These are phyloP conservation scores for Trichoderma brevicompactum DNA, from an alignment of 2,329 filamentous ascomycete genomes.

Conservation along the genomic window DNA sequence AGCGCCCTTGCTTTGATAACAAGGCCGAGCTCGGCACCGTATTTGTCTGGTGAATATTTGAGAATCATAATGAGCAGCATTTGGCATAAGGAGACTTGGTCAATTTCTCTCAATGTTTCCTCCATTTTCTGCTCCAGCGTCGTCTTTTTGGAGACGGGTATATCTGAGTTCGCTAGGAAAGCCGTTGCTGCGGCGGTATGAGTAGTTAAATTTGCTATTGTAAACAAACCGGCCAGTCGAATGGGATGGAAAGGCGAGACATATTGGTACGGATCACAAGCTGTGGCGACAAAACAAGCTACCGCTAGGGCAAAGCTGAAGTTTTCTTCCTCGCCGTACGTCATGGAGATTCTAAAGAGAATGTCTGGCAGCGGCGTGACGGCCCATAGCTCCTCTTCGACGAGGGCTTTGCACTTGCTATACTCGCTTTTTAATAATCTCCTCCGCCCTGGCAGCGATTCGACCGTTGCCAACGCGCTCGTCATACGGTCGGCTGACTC, in stretches of 20 bases:
- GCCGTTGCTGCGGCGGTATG: constrained; percentile 51
- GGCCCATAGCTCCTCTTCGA: constrained; percentile 49
- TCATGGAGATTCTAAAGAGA: constrained; percentile 51
- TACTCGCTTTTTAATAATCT: constrained; percentile 34
- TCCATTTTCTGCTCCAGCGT: constrained; percentile 36
- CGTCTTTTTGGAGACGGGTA: constrained; percentile 35
- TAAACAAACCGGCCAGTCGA: constrained; percentile 56
- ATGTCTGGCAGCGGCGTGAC: constrained; percentile 54
- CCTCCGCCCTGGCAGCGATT: constrained; percentile 38
- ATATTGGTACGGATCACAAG: constrained; percentile 55
- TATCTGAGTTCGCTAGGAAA: constrained; percentile 36
- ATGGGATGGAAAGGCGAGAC: constrained; percentile 55
- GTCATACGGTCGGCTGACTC: constrained; percentile 39
- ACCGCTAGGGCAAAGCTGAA: constrained; percentile 51
- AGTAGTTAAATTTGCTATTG: constrained; percentile 57
- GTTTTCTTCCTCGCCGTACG: constrained; percentile 49
- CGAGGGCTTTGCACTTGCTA: constrained; percentile 35
- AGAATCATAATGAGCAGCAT: constrained; percentile 55
- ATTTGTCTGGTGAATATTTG: constrained; percentile 47
- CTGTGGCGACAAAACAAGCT: constrained; percentile 52
- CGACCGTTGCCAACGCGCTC: constrained; percentile 34
- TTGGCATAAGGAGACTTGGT: constrained; percentile 59
- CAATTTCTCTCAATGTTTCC: constrained; percentile 48
- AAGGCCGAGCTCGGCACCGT: constrained; percentile 53
- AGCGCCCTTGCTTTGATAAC: constrained; percentile 50